Evolutionary conservation across 176 grass and related monocot species (phyloP).

Genomic region (sorghum (Sorghum bicolor)): DNA sequence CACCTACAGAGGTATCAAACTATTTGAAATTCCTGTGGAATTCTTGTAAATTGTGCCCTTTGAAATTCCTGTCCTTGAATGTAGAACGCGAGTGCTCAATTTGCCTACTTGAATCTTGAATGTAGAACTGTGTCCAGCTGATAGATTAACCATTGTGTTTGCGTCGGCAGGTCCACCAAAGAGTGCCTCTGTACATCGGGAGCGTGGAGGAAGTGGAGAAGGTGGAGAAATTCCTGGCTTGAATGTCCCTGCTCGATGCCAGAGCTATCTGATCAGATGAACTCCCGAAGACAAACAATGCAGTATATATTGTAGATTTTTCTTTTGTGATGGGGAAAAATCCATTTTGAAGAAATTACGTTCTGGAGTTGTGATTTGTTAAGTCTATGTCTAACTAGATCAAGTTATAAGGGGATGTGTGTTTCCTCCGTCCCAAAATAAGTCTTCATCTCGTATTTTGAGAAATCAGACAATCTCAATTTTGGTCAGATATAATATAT

Average conservation of each 20-base stretch:
- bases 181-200: conserved; percentile 93
- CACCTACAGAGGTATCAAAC: conserved; percentile 46
- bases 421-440: neutral
- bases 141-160: neutral
- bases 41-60: neutral
- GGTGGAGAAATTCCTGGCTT: conserved; percentile 86
- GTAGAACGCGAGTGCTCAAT: neutral
- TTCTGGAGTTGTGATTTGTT: neutral
- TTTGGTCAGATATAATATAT: neutral
- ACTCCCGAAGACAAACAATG: neutral
- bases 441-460: neutral
- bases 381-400: neutral
- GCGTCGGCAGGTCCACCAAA: conserved; percentile 71
- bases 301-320: conserved; percentile 20
- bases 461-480: neutral
- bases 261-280: neutral
- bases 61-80: neutral
- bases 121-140: neutral
- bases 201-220: conserved; percentile 96
- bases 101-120: neutral
- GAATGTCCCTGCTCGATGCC: conserved; percentile 7
- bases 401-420: neutral
- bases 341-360: neutral
- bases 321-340: neutral
- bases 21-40: neutral